Evolutionary conservation across 2,329 filamentous ascomycete species (phyloP).

Genomic region (Colletotrichum eleusines): DNA sequence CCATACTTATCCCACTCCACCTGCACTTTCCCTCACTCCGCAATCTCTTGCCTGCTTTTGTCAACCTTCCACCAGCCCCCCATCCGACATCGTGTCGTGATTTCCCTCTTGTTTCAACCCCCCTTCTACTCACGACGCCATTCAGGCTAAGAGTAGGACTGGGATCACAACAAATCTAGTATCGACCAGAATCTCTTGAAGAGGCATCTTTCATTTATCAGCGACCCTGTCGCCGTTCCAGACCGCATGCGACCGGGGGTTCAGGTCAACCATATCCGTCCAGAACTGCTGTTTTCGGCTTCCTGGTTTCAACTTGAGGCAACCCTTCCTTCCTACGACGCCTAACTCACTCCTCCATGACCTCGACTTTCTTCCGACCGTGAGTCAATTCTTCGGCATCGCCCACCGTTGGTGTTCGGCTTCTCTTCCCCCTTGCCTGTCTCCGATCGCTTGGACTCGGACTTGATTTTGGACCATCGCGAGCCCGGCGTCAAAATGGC

Average conservation of each 20-base stretch:
- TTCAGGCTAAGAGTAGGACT: conserved; percentile 21
- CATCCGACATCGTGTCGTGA: conserved; percentile 38
- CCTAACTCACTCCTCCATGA: conserved; percentile 26
- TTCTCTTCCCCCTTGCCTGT: background rate
- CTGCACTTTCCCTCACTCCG: conserved; percentile 41
- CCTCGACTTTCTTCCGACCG: conserved; percentile 26
- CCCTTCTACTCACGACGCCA: conserved; percentile 23
- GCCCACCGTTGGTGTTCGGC: conserved; percentile 29
- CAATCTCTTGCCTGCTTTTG: conserved; percentile 26
- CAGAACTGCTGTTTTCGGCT: conserved; percentile 36
- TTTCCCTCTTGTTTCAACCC: conserved; percentile 32
- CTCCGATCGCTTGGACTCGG: conserved; percentile 4
- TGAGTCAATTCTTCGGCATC: conserved; percentile 32
- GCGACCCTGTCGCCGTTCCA: conserved; percentile 21
- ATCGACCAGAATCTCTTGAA: background rate
- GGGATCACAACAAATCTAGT: background rate
- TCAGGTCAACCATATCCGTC: conserved; percentile 34
- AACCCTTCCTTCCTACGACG: conserved; percentile 10
- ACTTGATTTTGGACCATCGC: background rate
- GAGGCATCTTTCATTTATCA: background rate
- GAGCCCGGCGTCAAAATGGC: conserved; percentile 48
- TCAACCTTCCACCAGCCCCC: conserved; percentile 32
- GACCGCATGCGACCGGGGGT: conserved; percentile 38
- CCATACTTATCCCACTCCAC: conserved; percentile 43
- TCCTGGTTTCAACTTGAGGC: conserved; percentile 24